A percentile compares a stretch with the other conserved stretches of the same genome.
Conservation (phyloP, 371 early-diverging fungal species). For the Nematocida homosporus region DNA sequence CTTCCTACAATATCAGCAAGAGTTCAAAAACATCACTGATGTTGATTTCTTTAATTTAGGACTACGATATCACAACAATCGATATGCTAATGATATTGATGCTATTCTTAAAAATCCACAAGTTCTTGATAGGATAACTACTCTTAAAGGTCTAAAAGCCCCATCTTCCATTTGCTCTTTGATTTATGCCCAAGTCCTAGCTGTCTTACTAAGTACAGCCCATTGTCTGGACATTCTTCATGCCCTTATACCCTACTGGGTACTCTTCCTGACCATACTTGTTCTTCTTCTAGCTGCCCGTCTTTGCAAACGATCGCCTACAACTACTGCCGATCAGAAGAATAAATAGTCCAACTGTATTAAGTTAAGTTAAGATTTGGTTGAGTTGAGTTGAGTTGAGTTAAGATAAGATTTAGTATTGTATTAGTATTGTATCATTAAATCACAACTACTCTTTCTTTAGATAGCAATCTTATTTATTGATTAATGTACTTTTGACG, state of each 20-base stretch:
- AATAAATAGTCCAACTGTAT: too few species aligned
- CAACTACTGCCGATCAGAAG: not conserved
- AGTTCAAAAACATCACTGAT: slow-evolving; percentile 41
- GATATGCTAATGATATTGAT: slow-evolving; percentile 50
- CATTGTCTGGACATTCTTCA: slow-evolving; percentile 7
- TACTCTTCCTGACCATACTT: not conserved
- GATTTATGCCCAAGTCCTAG: slow-evolving; percentile 17
- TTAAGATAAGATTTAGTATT: too few species aligned
- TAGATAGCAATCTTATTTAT: too few species aligned
- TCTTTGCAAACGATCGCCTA: not conserved
- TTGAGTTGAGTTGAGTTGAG: too few species aligned
- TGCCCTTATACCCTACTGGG: not conserved
- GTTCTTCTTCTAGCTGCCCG: not conserved
- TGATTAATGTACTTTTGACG: too few species aligned
- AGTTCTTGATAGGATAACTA: slow-evolving; percentile 17
- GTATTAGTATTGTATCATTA: too few species aligned
- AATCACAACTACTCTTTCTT: too few species aligned
- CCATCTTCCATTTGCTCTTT: slow-evolving; percentile 25
- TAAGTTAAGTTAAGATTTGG: too few species aligned
- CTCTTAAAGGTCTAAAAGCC: not conserved
- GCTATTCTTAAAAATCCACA: slow-evolving; percentile 38
- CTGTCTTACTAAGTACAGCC: not conserved
- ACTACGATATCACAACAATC: slow-evolving; percentile 3
- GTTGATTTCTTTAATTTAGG: slow-evolving; percentile 37
- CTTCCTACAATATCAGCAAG: slow-evolving; percentile 41